Conservation (phyloP, 1,139 yeast species). For the Torulaspora pretoriensis region DNA sequence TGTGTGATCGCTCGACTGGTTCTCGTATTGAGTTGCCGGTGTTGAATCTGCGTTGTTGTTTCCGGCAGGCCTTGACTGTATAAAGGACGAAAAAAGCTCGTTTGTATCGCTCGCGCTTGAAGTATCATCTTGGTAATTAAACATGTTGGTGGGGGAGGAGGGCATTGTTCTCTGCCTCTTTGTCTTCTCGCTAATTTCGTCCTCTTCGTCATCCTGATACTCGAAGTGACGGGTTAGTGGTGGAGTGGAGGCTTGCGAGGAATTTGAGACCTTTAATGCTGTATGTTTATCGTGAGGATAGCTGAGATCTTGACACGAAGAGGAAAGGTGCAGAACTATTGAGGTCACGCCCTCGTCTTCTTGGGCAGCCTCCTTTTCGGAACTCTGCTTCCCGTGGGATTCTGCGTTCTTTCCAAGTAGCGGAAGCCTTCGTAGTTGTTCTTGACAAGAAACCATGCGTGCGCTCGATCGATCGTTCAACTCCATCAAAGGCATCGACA, state of each 20-base stretch:
- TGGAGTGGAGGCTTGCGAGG: conserved; percentile 16
- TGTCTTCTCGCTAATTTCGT: conserved; percentile 11
- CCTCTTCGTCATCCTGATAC: conserved; percentile 17
- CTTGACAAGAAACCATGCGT: conserved; percentile 20
- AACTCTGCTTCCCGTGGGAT: neutral
- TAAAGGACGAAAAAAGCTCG: conserved; percentile 34
- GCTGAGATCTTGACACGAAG: conserved; percentile 15
- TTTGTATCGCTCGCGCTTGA: conserved; percentile 13
- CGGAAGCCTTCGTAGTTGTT: conserved; percentile 21
- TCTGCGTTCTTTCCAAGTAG: conserved; percentile 11
- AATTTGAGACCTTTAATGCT: conserved; percentile 1
- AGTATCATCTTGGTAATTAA: conserved; percentile 23
- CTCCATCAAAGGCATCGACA: conserved; percentile 35
- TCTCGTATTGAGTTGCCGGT: conserved; percentile 29
- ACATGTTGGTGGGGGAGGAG: conserved; percentile 35
- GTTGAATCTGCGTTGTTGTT: conserved; percentile 21
- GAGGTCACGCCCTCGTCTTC: conserved; percentile 21
- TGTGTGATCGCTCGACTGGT: conserved; percentile 34
- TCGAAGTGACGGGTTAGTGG: conserved; percentile 14
- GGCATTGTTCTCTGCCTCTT: conserved; percentile 32
- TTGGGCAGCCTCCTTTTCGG: conserved; percentile 6
- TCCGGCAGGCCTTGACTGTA: conserved; percentile 30
- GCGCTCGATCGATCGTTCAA: conserved; percentile 20
- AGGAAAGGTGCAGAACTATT: conserved; percentile 17
- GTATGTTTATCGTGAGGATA: neutral